These are phyloP conservation scores for Rutidosis leptorrhynchoides DNA, from an alignment of 129 eudicot species.

Conservation along the genomic window DNA sequence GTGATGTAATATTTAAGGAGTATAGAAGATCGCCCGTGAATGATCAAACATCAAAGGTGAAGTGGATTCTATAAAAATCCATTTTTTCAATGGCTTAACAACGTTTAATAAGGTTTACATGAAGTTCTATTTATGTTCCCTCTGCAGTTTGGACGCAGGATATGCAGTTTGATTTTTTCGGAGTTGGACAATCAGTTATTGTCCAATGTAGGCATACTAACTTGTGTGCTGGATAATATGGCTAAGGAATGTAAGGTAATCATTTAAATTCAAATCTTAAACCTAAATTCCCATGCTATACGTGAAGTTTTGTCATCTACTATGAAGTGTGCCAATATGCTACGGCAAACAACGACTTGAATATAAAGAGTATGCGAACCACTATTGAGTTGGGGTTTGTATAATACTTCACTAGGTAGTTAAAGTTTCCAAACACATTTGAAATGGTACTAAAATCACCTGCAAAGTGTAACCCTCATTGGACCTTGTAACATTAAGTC, in stretches of 20 bases:
- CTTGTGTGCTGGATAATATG: slow-evolving; percentile 41
- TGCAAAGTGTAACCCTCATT: not conserved
- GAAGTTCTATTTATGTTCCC: slow-evolving; percentile 3
- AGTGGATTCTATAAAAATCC: not conserved
- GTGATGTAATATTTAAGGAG: slow-evolving; percentile 44
- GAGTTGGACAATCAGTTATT: slow-evolving; percentile 29
- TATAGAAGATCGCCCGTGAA: slow-evolving; percentile 41
- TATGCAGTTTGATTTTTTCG: slow-evolving; percentile 57
- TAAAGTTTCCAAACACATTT: not conserved
- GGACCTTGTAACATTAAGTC: slow-evolving; percentile 1
- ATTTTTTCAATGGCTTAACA: not conserved
- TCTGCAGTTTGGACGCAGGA: slow-evolving; percentile 58
- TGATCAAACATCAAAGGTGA: slow-evolving; percentile 67
- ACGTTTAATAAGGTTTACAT: not conserved
- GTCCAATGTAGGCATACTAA: slow-evolving; percentile 36
- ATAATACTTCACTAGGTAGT: not conserved
- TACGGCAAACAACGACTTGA: too few relatives aligned
- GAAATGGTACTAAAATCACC: not conserved
- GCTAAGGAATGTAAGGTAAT: slow-evolving; percentile 62
- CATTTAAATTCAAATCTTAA: not conserved
- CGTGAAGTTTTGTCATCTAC: not conserved
- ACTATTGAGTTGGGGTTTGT: not conserved
- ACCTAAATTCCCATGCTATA: not conserved
- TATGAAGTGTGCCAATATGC: slow-evolving; percentile 5
- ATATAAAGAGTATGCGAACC: not conserved